A percentile compares a stretch with the other conserved stretches of the same genome.
Conservation (phyloP, 1,139 yeast species). For the Pichia sp. region DNA sequence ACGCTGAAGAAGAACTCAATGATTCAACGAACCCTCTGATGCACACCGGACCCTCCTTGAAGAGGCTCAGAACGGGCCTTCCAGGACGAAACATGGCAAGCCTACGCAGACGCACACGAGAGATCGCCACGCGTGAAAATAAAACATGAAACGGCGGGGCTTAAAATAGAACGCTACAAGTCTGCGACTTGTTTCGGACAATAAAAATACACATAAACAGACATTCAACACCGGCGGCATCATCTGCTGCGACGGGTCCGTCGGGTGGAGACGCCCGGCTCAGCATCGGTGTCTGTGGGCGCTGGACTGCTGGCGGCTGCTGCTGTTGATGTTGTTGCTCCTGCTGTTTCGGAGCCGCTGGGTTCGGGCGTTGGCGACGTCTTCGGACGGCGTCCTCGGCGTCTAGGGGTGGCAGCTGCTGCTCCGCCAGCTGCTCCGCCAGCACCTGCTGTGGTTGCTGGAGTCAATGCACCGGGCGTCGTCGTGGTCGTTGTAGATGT, state of each 20-base stretch:
- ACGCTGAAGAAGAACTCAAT: no score
- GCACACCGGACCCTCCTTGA: background rate
- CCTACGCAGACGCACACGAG: no score
- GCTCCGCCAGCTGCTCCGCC: background rate
- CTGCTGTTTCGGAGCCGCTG: background rate
- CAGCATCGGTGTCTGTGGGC: background rate
- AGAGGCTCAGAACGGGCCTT: background rate
- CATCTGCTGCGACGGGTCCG: conserved; percentile 13
- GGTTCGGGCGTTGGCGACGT: conserved; percentile 3
- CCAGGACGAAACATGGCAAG: background rate
- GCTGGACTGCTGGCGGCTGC: background rate
- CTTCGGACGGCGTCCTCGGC: conserved; percentile 14
- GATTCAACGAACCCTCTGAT: no score
- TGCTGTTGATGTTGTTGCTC: background rate
- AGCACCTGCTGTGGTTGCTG: background rate
- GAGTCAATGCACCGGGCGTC: background rate
- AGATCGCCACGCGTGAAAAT: background rate
- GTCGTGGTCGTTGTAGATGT: no score
- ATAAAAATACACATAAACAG: no score
- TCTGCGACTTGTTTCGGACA: no score
- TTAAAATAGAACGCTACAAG: no score
- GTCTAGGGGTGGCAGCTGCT: conserved; percentile 5
- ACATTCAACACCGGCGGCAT: background rate
- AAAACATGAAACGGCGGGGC: background rate
- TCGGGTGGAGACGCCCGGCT: conserved; percentile 5